phyloP scores from a whole-genome alignment of 768 basidiomycete species.

The Trametes cubensis region DNA sequence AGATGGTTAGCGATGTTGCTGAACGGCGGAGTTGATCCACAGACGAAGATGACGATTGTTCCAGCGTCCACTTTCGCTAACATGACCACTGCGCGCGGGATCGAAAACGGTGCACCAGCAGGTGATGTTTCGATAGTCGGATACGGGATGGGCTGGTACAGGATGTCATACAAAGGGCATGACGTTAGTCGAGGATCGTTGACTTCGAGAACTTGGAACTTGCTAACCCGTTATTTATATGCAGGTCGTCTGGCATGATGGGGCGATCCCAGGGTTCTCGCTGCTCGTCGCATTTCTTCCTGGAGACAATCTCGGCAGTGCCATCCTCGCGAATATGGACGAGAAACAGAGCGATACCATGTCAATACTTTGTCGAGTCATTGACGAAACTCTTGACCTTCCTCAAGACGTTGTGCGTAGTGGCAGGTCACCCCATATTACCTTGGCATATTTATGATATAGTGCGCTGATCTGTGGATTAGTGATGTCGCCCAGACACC shows the following conservation, averaged over 20 bases:
- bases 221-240: neutral
- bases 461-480: no score
- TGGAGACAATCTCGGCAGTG: constrained; percentile 39
- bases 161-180: constrained; percentile 43
- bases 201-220: no score
- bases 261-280: constrained; percentile 41
- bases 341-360: constrained; percentile 1
- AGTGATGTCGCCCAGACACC: neutral
- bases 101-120: constrained; percentile 21
- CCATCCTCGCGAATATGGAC: constrained; percentile 29
- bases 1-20: constrained; percentile 44
- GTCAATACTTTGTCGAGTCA: constrained; percentile 5
- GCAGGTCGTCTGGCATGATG: constrained; percentile 40
- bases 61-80: constrained; percentile 35
- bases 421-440: neutral
- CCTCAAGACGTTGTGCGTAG: neutral
- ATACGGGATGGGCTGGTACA: constrained; percentile 48
- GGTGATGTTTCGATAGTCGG: constrained; percentile 35
- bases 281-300: constrained; percentile 40
- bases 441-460: no score
- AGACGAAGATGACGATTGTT: constrained; percentile 38
- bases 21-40: constrained; percentile 37
- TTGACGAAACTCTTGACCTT: constrained; percentile 3
- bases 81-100: constrained; percentile 35
- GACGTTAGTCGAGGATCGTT: constrained; percentile 34